phyloP scores from a whole-genome alignment of 2,329 filamentous ascomycete species.

The Cryphonectria nitschkei region DNA sequence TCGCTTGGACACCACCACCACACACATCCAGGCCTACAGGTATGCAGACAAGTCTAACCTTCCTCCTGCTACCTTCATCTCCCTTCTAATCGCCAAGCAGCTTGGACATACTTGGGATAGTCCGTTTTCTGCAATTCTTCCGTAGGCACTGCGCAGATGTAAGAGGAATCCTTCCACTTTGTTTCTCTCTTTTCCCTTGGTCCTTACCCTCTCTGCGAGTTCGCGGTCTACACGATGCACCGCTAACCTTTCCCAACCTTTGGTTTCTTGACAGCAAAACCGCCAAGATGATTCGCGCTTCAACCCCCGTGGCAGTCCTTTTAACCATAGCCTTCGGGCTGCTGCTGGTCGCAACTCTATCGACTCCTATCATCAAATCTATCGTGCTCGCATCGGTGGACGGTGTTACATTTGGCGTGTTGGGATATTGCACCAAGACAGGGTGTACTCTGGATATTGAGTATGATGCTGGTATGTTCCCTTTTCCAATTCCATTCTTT shows the following conservation, averaged over 20 bases:
- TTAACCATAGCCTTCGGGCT: slow-evolving; percentile 85
- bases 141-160: background rate
- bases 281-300: slow-evolving; percentile 80
- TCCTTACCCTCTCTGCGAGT: background rate
- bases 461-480: slow-evolving; percentile 76
- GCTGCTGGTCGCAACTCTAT: slow-evolving; percentile 85
- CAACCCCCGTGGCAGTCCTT: slow-evolving; percentile 86
- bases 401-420: slow-evolving; percentile 84
- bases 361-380: slow-evolving; percentile 82
- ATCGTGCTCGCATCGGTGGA: slow-evolving; percentile 82
- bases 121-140: background rate
- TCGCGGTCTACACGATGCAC: background rate
- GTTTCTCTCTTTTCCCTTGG: background rate
- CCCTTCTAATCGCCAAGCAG: background rate
- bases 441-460: slow-evolving; percentile 79
- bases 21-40: background rate
- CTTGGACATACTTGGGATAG: background rate
- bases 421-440: slow-evolving; percentile 76
- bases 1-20: background rate
- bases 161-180: background rate
- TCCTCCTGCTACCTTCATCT: background rate
- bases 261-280: background rate
- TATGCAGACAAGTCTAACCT: background rate
- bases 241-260: background rate
- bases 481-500: background rate